Evolutionary conservation across 106 monocot species (phyloP), one percentile per base, ranked within the genome.

Genomic region (Narthecium ossifragum): DNA sequence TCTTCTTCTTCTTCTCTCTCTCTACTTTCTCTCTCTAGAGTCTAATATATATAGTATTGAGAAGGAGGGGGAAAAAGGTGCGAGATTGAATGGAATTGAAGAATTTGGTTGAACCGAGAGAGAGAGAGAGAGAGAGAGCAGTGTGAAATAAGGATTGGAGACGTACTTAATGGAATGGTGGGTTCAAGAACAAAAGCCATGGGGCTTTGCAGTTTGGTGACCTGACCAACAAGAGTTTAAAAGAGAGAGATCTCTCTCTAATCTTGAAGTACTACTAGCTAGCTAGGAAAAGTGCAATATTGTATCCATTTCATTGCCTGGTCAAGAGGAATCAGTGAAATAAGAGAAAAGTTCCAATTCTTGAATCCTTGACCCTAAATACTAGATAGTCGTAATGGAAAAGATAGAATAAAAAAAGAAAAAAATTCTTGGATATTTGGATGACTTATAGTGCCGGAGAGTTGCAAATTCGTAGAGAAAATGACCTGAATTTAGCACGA

Each of bases 61-160:
- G 51, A 37, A 36, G 47, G 63, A 51, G 24, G 26, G 51, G 17
- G 36, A 34, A 40, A 37, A 31, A 37, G 33, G 30, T 20, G 50
- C 31, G 65, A 18, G 63, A 63, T 46, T 63, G 32, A 63, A 63
- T 71, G 63, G 54, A 63, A 71, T 71, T 71, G 34, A 71, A 71
- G 71, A 9, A 31, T 53, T 60, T 47, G 13, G 12, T 0, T 47
- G 6, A 0, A n/a, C n/a, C n/a, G n/a, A n/a, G n/a, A n/a, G n/a
- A 43, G 43, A 18, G 43, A 2, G 43, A 13, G 18, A 43, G 10
- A 43, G 43, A 1, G 18, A 43, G 43, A 18, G 12, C 11, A 4
- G 43, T 43, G 18, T 43, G 14, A 43, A 43, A 17, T 43, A 18
- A 43, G 43, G 43, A 1, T 13, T 43, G 43, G 43, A 43, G 43